Base-by-base conservation (phyloP, 306 rosid genomes). In the Potentilla sterilis region DNA sequence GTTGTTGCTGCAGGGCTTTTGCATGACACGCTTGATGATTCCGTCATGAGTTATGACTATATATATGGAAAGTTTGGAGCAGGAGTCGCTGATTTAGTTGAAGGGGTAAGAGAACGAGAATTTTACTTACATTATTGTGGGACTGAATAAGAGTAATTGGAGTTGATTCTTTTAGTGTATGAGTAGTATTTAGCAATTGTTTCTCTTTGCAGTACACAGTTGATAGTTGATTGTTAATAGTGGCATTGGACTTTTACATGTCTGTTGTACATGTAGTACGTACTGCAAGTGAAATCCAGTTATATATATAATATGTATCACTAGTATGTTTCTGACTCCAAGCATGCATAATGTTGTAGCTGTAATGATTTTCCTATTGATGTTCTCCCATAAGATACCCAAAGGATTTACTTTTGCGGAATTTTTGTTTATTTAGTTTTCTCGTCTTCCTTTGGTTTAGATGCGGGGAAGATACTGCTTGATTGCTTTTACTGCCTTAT, bases 1-100 rank as follows among this genome's bases (percentile, higher is more conserved):
- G 91, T 96, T 43, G 97, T 96, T 81, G 98, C 98, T 69, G 98
- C 97, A 19, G 99, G 99, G 84, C 99, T 96, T 67, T 87, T 96
- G 81, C 99, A 92, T 71, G 99, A 96, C 81, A 87, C 98, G 15
- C 90, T 96, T 79, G 98, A 96, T 70, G 98, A 96, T 77, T 87
- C 98, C 72, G 91, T 75, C 77, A 75, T 92, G 83, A 85, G 83
- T 52, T 86, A 84, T 46, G 97, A 90, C 87, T 86, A 89, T 72
- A 85, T 96, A 77, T 79, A 70, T 75, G 88, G 80, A 72, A 83
- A 81, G 51, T 92, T 92, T 81, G 98, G 97, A 24, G 84, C 91
- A 63, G 97, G 88, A 70, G 94, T 90, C 82, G 86, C 98, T 75
- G 93, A 96, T 87, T 85, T 96, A 78, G 98, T 96, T 40, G 89